Evolutionary conservation across 805 yeast genomes (phyloP).

Genomic region (Debaryomyces tyrocola): DNA sequence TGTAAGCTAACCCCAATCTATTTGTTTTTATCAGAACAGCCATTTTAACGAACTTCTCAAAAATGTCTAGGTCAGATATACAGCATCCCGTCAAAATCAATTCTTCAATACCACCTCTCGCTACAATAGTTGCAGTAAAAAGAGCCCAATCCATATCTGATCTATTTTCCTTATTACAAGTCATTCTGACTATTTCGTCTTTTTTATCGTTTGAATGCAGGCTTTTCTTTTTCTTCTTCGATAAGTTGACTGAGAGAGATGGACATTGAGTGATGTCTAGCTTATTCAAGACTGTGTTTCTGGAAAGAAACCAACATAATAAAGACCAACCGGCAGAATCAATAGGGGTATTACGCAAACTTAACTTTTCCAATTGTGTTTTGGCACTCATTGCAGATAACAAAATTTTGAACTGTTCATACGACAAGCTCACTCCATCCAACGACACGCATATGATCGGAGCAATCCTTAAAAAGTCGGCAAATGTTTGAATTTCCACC

Average conservation of each 20-base stretch:
- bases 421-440: constrained; percentile 75
- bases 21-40: constrained; percentile 57
- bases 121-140: constrained; percentile 65
- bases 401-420: constrained; percentile 75
- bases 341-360: constrained; percentile 76
- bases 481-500: constrained; percentile 82
- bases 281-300: constrained; percentile 56
- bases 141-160: constrained; percentile 83
- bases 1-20: constrained; percentile 76
- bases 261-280: constrained; percentile 75
- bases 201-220: constrained; percentile 13
- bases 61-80: constrained; percentile 53
- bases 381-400: constrained; percentile 69
- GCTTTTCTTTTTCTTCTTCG: constrained; percentile 33
- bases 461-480: constrained; percentile 84
- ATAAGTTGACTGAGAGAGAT: constrained; percentile 43
- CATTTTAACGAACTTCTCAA: constrained; percentile 53
- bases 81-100: constrained; percentile 76
- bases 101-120: constrained; percentile 78
- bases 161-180: constrained; percentile 53
- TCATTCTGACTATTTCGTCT: constrained; percentile 40
- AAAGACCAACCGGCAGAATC: constrained; percentile 74
- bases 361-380: constrained; percentile 64
- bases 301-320: constrained; percentile 71
- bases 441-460: constrained; percentile 74